Percentiles rank a stretch among this genome's conserved stretches.
Evolutionary conservation across 2,329 filamentous ascomycete genomes (phyloP).

Genomic region (Colletotrichum incanum): DNA sequence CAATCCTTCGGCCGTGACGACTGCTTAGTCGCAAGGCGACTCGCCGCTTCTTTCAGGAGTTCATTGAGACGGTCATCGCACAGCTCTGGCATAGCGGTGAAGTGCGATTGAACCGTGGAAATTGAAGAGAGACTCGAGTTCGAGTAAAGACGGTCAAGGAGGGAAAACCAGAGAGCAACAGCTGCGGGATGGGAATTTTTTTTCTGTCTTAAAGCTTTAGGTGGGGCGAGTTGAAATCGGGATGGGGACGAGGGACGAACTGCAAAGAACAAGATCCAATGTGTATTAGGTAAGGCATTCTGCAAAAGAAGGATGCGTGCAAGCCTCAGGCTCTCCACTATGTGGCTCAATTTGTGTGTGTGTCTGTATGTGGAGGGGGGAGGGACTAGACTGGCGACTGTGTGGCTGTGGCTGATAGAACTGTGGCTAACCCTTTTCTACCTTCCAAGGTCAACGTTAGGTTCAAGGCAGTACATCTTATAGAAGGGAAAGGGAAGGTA

Average conservation of each 20-base stretch:
- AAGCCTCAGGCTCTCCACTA: background rate
- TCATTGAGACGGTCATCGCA: constrained; percentile 42
- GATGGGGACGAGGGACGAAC: constrained; percentile 10
- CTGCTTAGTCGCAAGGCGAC: constrained; percentile 37
- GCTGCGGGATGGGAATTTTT: constrained; percentile 10
- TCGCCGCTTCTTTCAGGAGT: constrained; percentile 42
- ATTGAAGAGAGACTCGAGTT: background rate
- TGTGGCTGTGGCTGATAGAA: background rate
- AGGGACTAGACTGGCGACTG: no score
- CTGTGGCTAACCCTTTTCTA: no score
- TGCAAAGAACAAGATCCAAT: background rate
- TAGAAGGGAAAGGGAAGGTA: background rate
- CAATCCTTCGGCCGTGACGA: constrained; percentile 26
- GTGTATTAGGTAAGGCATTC: background rate
- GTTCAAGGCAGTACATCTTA: background rate
- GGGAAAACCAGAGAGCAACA: background rate
- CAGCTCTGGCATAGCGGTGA: constrained; percentile 43
- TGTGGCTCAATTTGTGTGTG: background rate
- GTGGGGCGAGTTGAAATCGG: constrained; percentile 13
- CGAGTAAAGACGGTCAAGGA: background rate
- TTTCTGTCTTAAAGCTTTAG: constrained; percentile 2
- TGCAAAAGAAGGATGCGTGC: no score
- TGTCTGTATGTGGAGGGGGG: no score
- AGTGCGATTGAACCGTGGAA: constrained; percentile 22
- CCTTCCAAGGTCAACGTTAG: background rate